Evolutionary conservation across 2,329 filamentous ascomycete genomes (phyloP).

Genomic region (Aphanocladium album): DNA sequence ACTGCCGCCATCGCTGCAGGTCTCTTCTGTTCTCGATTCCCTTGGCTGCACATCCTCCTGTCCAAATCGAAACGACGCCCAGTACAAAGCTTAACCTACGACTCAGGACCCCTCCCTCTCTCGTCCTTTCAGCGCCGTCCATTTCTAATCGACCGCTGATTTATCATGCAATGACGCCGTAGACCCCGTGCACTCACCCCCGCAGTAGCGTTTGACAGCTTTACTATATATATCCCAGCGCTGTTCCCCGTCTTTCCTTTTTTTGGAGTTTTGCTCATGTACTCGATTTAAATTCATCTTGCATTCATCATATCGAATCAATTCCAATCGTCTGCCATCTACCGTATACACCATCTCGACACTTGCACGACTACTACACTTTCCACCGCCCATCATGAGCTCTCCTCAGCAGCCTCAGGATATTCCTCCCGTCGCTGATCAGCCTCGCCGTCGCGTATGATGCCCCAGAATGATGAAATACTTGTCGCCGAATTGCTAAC

Average conservation of each 20-base stretch:
- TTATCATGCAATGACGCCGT: slow-evolving; percentile 2
- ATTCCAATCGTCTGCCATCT: neutral
- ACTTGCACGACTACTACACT: neutral
- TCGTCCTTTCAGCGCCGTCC: neutral
- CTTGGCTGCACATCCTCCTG: neutral
- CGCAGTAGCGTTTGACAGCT: neutral
- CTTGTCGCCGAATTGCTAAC: neutral
- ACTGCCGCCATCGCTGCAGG: neutral
- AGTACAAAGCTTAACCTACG: neutral
- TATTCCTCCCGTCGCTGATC: neutral
- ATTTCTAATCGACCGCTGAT: neutral
- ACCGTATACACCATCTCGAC: neutral
- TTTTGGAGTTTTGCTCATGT: neutral
- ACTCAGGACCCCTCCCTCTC: neutral
- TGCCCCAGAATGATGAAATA: too few relatives aligned
- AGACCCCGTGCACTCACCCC: slow-evolving; percentile 1
- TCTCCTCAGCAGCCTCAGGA: neutral
- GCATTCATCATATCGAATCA: neutral
- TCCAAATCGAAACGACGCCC: neutral
- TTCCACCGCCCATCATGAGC: neutral
- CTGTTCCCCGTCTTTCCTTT: neutral
- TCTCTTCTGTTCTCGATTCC: neutral
- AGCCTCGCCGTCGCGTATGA: slow-evolving; percentile 6
- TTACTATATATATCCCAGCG: neutral
- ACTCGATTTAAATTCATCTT: neutral